phyloP scores from a whole-genome alignment of 2,329 filamentous ascomycete species.

The Penicillium sp. region DNA sequence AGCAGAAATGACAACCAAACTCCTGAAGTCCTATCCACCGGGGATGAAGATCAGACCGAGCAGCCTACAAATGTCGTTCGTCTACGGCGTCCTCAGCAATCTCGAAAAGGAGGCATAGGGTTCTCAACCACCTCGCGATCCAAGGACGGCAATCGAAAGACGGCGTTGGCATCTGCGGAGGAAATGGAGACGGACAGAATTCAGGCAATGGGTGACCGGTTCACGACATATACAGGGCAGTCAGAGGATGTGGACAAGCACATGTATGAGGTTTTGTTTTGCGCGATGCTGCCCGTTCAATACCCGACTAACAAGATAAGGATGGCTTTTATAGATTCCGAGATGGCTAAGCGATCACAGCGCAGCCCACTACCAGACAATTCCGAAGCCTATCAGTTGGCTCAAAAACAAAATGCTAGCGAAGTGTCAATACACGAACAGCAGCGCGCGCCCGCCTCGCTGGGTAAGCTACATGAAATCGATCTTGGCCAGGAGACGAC shows the following conservation, averaged over 20 bases:
- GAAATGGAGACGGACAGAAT: conserved; percentile 37
- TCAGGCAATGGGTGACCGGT: conserved; percentile 51
- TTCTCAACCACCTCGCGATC: conserved; percentile 41
- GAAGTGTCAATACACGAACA: conserved; percentile 23
- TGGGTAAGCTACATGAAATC: conserved; percentile 59
- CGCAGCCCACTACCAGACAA: conserved; percentile 21
- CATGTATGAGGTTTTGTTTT: conserved; percentile 55
- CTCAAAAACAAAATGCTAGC: conserved; percentile 10
- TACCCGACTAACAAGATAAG: conserved; percentile 61
- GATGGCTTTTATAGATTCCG: conserved; percentile 67
- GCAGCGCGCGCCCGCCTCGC: conserved; percentile 51
- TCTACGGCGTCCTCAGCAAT: conserved; percentile 37
- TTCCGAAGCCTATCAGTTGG: conserved; percentile 4
- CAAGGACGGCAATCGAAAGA: conserved; percentile 23
- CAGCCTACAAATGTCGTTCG: conserved; percentile 37
- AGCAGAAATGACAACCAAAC: conserved; percentile 10
- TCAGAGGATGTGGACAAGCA: conserved; percentile 61
- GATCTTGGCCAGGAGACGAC: conserved; percentile 53
- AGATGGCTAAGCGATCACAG: conserved; percentile 58
- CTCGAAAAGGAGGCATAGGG: conserved; percentile 48
- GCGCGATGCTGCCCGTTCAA: not conserved
- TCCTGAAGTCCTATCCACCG: conserved; percentile 12
- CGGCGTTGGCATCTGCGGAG: conserved; percentile 28
- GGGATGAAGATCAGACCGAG: conserved; percentile 17
- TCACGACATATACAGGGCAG: conserved; percentile 61